Evolutionary conservation across 225 moss, liverwort and hornwort species (phyloP), one percentile per base, ranked within the genome.

Genomic region (Lunularia cruciata): DNA sequence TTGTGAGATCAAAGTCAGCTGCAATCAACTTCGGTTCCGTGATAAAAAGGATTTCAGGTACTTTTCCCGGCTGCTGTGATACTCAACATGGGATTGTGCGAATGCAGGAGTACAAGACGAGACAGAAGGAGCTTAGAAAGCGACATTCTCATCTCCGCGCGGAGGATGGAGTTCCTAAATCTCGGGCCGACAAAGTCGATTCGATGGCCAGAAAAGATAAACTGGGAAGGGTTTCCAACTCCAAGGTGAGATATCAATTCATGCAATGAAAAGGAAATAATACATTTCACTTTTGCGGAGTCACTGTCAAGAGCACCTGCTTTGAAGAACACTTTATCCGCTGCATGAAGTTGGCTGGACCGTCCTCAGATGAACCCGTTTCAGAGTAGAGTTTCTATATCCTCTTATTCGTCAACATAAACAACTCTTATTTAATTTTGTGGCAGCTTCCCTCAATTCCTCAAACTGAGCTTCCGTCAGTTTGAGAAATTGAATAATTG

Each of bases 241-340:
- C 32, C 33, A 60, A 60, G 59, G 59, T 60, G 36, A 60, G 59
- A 60, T 16, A 8, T 37, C 18, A 20, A 35, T 36, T 36, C 6
- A 40, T 40, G 40, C 13, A 40, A 13, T 37, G 32, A 33, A 57
- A 11, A 10, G 5, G 1, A 0, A 43, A 32, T 18, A 15, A 51
- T 20, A 51, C 25, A 23, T 2, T 51, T 3, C n/a, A 2, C 2
- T 23, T 23, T 51, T 20, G 8, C 22, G 25, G n/a, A 43, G 43
- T 51, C 22, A 6, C 22, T 22, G 51, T 16, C 22, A 56, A 14
- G 55, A 27, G 27, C 10, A 27, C 23, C 11, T 30, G 20, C 22
- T 25, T 20, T n/a, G 55, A 28, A 0, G 27, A 56, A 3, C 3
- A 11, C 5, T 27, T 26, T 56, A 16, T 31, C 4, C 2, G 12